Conservation (phyloP, 1,139 yeast genomes). For the Pichia sp. region DNA sequence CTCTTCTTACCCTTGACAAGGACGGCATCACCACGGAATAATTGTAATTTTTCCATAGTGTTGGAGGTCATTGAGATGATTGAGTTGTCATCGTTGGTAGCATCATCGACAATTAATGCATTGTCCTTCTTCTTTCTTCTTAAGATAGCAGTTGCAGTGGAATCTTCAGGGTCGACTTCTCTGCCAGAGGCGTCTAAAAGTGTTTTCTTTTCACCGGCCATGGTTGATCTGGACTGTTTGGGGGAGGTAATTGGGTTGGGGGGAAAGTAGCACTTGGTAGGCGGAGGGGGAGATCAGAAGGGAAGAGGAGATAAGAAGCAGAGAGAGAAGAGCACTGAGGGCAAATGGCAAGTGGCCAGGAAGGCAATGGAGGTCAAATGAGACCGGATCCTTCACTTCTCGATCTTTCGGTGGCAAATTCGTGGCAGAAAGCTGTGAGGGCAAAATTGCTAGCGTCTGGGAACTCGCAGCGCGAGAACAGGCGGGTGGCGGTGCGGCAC, state of each 20-base stretch:
- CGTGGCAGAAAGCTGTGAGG: background rate
- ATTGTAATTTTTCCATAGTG: constrained; percentile 92
- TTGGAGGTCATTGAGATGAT: constrained; percentile 92
- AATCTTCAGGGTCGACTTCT: constrained; percentile 48
- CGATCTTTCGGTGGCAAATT: no score
- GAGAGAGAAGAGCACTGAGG: no score
- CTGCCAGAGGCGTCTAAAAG: constrained; percentile 36
- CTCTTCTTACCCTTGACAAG: constrained; percentile 97
- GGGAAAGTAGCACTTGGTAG: background rate
- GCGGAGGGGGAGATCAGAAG: no score
- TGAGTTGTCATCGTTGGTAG: constrained; percentile 95
- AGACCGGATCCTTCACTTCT: no score
- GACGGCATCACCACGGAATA: constrained; percentile 98
- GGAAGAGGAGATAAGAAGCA: background rate
- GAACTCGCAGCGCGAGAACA: no score
- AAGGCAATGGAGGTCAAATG: no score
- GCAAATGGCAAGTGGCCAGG: no score
- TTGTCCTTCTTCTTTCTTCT: constrained; percentile 98
- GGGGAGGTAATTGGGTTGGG: background rate
- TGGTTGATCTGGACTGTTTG: background rate
- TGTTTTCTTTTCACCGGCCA: constrained; percentile 32
- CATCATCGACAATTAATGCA: constrained; percentile 92
- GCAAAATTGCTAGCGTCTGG: no score
- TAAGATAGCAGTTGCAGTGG: constrained; percentile 95
- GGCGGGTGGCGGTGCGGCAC: no score